Percentiles rank a stretch among this genome's conserved stretches.
Evolutionary conservation across 1,284 basidiomycete genomes (phyloP).

Genomic region (Golubevia pallescens): DNA sequence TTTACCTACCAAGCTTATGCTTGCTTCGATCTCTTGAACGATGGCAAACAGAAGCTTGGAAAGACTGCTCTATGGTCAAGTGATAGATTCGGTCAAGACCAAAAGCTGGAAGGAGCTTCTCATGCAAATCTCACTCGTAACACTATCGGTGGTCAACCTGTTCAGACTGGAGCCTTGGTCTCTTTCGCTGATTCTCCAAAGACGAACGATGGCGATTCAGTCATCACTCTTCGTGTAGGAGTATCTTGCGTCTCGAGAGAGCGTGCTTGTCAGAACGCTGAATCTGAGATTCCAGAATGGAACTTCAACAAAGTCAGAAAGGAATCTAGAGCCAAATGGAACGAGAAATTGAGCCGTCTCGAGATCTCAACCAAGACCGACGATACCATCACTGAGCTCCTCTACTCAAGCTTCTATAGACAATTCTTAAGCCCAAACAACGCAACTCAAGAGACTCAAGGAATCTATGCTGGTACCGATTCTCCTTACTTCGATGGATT

Average conservation of each 20-base stretch:
- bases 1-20: constrained; percentile 32
- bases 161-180: constrained; percentile 42
- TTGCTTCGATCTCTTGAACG: constrained; percentile 36
- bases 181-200: constrained; percentile 6
- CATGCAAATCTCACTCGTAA: constrained; percentile 24
- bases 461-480: constrained; percentile 8
- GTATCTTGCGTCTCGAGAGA: constrained; percentile 35
- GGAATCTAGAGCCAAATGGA: constrained; percentile 29
- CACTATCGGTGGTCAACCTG: constrained; percentile 19
- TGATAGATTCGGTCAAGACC: constrained; percentile 37
- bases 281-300: constrained; percentile 32
- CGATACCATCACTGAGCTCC: constrained; percentile 25
- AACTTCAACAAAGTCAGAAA: constrained; percentile 31
- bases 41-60: constrained; percentile 33
- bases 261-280: constrained; percentile 45
- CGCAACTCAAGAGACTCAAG: constrained; percentile 25
- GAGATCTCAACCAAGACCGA: constrained; percentile 28
- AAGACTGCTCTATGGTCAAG: constrained; percentile 38
- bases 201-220: constrained; percentile 1
- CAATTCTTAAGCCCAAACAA: constrained; percentile 53
- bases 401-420: constrained; percentile 51
- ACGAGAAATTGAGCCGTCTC: constrained; percentile 44
- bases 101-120: constrained; percentile 24
- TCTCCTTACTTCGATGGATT: constrained; percentile 41
- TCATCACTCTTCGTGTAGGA: constrained; percentile 33